Evolutionary conservation across 2,329 filamentous ascomycete species (phyloP).

Genomic region (Hypoxylon sp.): DNA sequence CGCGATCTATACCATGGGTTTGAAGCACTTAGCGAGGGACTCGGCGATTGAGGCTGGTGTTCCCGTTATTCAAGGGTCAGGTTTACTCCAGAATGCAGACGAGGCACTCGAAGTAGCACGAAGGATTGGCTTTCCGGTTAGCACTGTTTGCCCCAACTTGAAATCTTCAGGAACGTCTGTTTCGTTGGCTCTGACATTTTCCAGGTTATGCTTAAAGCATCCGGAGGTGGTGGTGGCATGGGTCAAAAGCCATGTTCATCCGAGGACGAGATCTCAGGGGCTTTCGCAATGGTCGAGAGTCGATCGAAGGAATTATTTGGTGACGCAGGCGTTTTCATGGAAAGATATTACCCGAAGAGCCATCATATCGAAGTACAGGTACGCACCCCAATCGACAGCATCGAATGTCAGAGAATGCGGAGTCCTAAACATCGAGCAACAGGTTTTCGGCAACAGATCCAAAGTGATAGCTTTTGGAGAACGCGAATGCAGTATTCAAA

Average conservation of each 20-base stretch:
- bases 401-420: too few species aligned
- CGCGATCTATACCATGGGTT: conserved; percentile 55
- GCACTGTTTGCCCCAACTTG: neutral
- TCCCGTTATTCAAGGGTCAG: conserved; percentile 47
- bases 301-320: conserved; percentile 67
- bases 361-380: conserved; percentile 72
- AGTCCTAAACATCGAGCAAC: too few species aligned
- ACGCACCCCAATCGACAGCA: neutral
- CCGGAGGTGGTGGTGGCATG: conserved; percentile 71
- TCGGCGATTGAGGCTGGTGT: conserved; percentile 51
- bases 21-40: conserved; percentile 38
- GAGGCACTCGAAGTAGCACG: conserved; percentile 61
- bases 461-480: conserved; percentile 70
- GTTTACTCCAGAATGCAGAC: conserved; percentile 36
- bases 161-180: too few species aligned
- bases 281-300: conserved; percentile 63
- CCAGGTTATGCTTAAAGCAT: conserved; percentile 63
- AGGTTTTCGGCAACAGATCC: conserved; percentile 67
- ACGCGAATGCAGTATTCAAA: conserved; percentile 72
- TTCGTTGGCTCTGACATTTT: neutral
- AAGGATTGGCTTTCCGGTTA: conserved; percentile 51
- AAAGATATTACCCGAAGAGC: conserved; percentile 67
- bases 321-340: conserved; percentile 69
- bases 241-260: conserved; percentile 65
- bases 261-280: conserved; percentile 59